Evolutionary conservation across 169 alveolate genomes (phyloP), one percentile per base, ranked within the genome.

Genomic region (Plasmodium knowlesi): DNA sequence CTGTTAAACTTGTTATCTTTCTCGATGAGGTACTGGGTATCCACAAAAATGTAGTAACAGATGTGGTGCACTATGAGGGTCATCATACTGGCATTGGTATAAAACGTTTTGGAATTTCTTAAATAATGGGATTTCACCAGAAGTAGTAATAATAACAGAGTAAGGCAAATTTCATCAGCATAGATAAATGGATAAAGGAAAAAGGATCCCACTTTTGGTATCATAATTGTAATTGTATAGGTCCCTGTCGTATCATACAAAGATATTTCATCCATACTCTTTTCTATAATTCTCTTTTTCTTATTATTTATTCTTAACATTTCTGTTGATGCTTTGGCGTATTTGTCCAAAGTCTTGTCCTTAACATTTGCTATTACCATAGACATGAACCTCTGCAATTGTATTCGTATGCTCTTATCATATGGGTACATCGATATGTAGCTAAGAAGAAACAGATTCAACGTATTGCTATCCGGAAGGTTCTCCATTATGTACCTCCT

Each of bases 391-490:
- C 76, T 80, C 28, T 91, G 95, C 53, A 91, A 82, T n/a, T 91
- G 86, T 72, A 91, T 39, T 46, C 95, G 53, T 61, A 91, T 82
- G 22, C 71, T 91, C 61, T 82, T 91, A 34, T 91, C 92, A 67
- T 91, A 91, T 43, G 95, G 95, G 83, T 91, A 91, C 95, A 91
- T 91, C 16, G 95, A 91, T 39, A 91, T 82, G 57, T 91, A 91
- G 83, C 95, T 91, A 43, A 91, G 83, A 5, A 91, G 84, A 78
- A 91, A 91, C 83, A 91, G 83, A 82, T 91, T 91, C 41, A 81
- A 5, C 37, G 37, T 28, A 39, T 57, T 76, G 19, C 80, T 32
- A 2, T 70, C 81, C 0, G 85, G 79, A 22, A 91, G 84, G 76
- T 91, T 80, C 14, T 70, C 57, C 0, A 91, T 50, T 5, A 91